A percentile compares a stretch with the other conserved stretches of the same genome.
These are phyloP conservation scores for Cyberlindnera mycetangii DNA, from an alignment of 805 yeast genomes.

Conservation along the genomic window DNA sequence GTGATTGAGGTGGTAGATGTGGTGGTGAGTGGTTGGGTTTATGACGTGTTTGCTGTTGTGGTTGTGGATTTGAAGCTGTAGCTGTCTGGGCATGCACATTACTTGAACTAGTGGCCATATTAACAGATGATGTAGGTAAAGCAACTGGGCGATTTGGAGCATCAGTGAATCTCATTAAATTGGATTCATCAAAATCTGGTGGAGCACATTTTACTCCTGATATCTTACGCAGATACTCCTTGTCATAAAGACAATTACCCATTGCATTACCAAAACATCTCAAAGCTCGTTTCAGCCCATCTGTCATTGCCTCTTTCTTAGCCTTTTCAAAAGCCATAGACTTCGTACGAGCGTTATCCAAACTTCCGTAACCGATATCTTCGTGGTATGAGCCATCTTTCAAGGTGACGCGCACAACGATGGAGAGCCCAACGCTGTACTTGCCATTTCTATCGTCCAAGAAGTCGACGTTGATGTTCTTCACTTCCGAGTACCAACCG, in stretches of 20 bases:
- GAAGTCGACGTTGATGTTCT: slow-evolving; percentile 63
- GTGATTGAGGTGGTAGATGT: slow-evolving; percentile 3
- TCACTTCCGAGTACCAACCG: slow-evolving; percentile 78
- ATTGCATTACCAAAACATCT: slow-evolving; percentile 80
- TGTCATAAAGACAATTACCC: slow-evolving; percentile 84
- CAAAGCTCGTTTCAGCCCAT: slow-evolving; percentile 74
- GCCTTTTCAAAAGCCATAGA: slow-evolving; percentile 81
- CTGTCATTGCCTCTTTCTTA: slow-evolving; percentile 81
- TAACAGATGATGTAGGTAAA: slow-evolving; percentile 8
- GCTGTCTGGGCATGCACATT: neutral
- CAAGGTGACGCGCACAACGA: slow-evolving; percentile 67
- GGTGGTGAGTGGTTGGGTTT: neutral
- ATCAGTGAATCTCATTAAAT: slow-evolving; percentile 34
- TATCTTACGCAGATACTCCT: slow-evolving; percentile 51
- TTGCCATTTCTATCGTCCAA: slow-evolving; percentile 61
- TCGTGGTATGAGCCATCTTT: slow-evolving; percentile 78
- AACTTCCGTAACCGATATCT: slow-evolving; percentile 83
- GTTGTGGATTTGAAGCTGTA: neutral
- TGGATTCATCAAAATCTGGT: slow-evolving; percentile 43
- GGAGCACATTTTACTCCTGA: slow-evolving; percentile 42
- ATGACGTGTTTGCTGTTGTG: neutral
- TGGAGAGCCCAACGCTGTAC: slow-evolving; percentile 64
- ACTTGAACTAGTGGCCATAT: neutral
- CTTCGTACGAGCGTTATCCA: slow-evolving; percentile 68
- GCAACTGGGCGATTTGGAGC: slow-evolving; percentile 18